Evolutionary conservation across 257 asterid genomes (phyloP).

Genomic region (Pogostemon cablin): DNA sequence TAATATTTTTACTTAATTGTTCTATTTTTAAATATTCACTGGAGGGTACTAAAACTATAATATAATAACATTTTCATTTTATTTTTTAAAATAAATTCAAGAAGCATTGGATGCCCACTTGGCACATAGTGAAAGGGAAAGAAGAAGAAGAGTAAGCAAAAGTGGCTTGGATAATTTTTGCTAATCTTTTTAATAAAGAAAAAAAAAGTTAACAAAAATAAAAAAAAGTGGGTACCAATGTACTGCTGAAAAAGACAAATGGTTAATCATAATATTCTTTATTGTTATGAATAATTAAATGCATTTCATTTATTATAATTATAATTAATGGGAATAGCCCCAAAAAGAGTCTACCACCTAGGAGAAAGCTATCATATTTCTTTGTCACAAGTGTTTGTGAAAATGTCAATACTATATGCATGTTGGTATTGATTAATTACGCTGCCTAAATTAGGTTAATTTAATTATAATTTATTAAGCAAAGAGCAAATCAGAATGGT

Average conservation of each 20-base stretch:
- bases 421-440: constrained; percentile 25
- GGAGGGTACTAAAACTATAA: too few relatives aligned
- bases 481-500: constrained; percentile 16
- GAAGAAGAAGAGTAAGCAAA: background rate
- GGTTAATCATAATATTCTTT: constrained; percentile 8
- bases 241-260: constrained; percentile 11
- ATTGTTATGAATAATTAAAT: constrained; percentile 13
- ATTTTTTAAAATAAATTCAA: background rate
- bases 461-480: background rate
- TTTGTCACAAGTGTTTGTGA: constrained; percentile 22
- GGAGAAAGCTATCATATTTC: constrained; percentile 9
- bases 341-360: background rate
- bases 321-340: constrained; percentile 20
- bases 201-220: background rate
- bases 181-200: background rate
- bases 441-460: constrained; percentile 28
- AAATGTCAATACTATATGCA: constrained; percentile 23
- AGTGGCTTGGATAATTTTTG: background rate
- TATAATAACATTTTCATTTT: too few relatives aligned
- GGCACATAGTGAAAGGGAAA: background rate
- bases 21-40: background rate
- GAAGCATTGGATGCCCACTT: constrained; percentile 28
- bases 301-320: constrained; percentile 11
- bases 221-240: constrained; percentile 19
- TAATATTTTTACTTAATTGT: background rate